Evolutionary conservation across 2,329 filamentous ascomycete species (phyloP).

Genomic region (Rosellinia necatrix): DNA sequence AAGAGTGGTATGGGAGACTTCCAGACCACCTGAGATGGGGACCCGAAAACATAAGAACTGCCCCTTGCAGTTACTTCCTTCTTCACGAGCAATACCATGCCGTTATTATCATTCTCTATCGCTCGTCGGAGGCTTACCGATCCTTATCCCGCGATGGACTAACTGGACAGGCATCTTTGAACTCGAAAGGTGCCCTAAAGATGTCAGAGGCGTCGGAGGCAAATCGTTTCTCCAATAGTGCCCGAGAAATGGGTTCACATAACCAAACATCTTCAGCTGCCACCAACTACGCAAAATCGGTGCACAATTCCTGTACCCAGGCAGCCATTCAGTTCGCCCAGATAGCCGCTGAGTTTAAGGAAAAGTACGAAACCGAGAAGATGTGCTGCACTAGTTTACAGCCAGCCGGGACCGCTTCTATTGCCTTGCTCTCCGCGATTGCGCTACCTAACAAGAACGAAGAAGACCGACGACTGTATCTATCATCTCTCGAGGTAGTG

Average conservation of each 20-base stretch:
- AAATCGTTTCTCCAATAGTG: background rate
- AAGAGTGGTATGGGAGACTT: constrained; percentile 25
- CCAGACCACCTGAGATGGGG: constrained; percentile 22
- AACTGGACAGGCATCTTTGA: background rate
- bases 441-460: constrained; percentile 19
- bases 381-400: constrained; percentile 23
- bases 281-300: background rate
- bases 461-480: constrained; percentile 10
- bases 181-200: background rate
- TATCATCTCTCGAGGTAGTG: constrained; percentile 21
- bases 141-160: background rate
- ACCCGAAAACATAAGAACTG: constrained; percentile 18
- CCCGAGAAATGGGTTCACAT: background rate
- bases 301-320: constrained; percentile 14
- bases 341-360: constrained; percentile 18
- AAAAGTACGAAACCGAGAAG: constrained; percentile 21
- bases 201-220: background rate
- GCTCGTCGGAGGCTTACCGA: constrained; percentile 3
- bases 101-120: constrained; percentile 19
- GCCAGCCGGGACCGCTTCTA: constrained; percentile 21
- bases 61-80: constrained; percentile 26
- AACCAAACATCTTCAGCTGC: background rate
- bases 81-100: constrained; percentile 28
- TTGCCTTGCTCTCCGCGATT: constrained; percentile 22
- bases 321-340: constrained; percentile 22